Conservation (phyloP, 345 rosid genomes). For the Capsella bursapastoris region DNA sequence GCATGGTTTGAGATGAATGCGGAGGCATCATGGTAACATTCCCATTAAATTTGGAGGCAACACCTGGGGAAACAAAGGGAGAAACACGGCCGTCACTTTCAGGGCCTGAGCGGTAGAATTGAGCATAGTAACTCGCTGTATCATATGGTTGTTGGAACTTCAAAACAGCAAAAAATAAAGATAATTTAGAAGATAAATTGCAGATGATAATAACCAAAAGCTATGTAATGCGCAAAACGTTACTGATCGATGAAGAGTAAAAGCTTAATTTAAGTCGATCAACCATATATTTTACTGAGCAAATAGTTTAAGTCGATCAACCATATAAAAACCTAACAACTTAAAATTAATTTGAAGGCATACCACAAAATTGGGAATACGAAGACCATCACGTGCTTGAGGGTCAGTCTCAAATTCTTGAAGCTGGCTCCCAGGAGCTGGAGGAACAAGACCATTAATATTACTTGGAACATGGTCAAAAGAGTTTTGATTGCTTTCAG, state of each 20-base stretch:
- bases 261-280: background rate
- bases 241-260: slow-evolving; percentile 14
- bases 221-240: slow-evolving; percentile 2
- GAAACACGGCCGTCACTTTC: slow-evolving; percentile 84
- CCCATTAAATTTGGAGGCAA: slow-evolving; percentile 80
- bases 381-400: slow-evolving; percentile 76
- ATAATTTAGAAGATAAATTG: slow-evolving; percentile 24
- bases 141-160: slow-evolving; percentile 85
- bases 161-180: slow-evolving; percentile 42
- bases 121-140: slow-evolving; percentile 78
- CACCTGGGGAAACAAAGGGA: slow-evolving; percentile 72
- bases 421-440: slow-evolving; percentile 66
- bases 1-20: slow-evolving; percentile 74
- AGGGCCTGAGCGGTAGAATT: slow-evolving; percentile 69
- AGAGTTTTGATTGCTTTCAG: slow-evolving; percentile 65
- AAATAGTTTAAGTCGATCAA: background rate
- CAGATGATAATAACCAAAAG: slow-evolving; percentile 13
- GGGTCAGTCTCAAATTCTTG: slow-evolving; percentile 78
- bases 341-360: slow-evolving; percentile 33
- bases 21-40: slow-evolving; percentile 71
- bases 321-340: slow-evolving; percentile 11
- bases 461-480: slow-evolving; percentile 63
- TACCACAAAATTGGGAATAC: slow-evolving; percentile 79
- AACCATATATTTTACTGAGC: background rate
- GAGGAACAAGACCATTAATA: slow-evolving; percentile 65